phyloP scores from a whole-genome alignment of 2,329 filamentous ascomycete genomes.

The Trichoderma atroviride region DNA sequence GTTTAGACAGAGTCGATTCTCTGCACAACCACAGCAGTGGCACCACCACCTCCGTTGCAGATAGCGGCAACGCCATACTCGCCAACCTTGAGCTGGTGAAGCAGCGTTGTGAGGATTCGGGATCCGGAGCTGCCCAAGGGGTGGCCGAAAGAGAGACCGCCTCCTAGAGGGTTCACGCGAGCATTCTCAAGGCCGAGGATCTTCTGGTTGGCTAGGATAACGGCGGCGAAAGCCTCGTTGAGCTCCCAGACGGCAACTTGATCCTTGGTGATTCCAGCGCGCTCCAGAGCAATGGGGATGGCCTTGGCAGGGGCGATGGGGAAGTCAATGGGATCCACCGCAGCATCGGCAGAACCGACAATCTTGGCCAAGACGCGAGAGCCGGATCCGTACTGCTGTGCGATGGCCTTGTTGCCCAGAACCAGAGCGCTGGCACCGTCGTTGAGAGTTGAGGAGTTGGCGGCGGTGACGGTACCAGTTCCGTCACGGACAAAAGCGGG shows the following conservation, averaged over 20 bases:
- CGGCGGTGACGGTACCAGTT: slow-evolving; percentile 88
- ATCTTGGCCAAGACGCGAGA: slow-evolving; percentile 87
- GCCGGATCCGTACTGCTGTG: slow-evolving; percentile 73
- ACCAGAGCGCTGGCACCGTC: slow-evolving; percentile 92
- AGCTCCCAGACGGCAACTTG: slow-evolving; percentile 97
- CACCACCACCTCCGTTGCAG: slow-evolving; percentile 93
- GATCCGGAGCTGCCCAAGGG: slow-evolving; percentile 92
- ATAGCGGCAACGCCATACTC: slow-evolving; percentile 96
- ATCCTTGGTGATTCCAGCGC: slow-evolving; percentile 87
- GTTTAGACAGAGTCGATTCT: slow-evolving; percentile 63
- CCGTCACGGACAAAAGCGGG: slow-evolving; percentile 88
- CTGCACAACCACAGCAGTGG: slow-evolving; percentile 90
- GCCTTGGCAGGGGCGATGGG: slow-evolving; percentile 90
- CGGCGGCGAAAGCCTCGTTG: slow-evolving; percentile 95
- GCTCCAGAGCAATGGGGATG: slow-evolving; percentile 83
- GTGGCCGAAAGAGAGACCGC: slow-evolving; percentile 89
- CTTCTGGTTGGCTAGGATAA: slow-evolving; percentile 94
- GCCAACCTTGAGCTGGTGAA: slow-evolving; percentile 88
- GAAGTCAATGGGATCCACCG: slow-evolving; percentile 90
- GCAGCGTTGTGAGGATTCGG: slow-evolving; percentile 82
- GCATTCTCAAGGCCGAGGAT: slow-evolving; percentile 79
- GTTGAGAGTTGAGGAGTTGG: slow-evolving; percentile 91
- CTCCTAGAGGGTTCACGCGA: slow-evolving; percentile 83
- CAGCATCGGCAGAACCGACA: slow-evolving; percentile 83
- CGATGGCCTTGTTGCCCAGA: slow-evolving; percentile 77